Conservation (phyloP, 1,139 yeast species). For the Dujonia santamariae region DNA sequence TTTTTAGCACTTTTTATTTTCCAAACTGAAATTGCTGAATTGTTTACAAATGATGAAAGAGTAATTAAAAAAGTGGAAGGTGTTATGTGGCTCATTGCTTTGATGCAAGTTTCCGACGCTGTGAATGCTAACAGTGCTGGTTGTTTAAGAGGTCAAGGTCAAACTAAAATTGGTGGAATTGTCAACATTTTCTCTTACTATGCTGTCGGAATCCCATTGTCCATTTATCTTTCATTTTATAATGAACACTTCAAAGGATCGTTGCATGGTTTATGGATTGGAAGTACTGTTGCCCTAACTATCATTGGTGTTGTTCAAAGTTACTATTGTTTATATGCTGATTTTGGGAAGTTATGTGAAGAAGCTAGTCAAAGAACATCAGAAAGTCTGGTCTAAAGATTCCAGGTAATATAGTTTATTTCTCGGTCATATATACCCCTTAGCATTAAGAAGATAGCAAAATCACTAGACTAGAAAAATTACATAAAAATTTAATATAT, state of each 20-base stretch:
- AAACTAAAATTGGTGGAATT: slow-evolving; percentile 57
- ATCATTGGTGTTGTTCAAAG: slow-evolving; percentile 53
- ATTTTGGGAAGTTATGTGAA: slow-evolving; percentile 36
- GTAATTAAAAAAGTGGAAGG: slow-evolving; percentile 39
- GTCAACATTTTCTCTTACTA: slow-evolving; percentile 53
- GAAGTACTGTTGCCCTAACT: slow-evolving; percentile 48
- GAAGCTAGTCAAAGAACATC: slow-evolving; percentile 40
- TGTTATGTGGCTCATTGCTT: slow-evolving; percentile 52
- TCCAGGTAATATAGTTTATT: no score
- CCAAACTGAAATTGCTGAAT: slow-evolving; percentile 31
- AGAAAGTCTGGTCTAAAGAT: not conserved
- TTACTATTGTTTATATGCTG: slow-evolving; percentile 39
- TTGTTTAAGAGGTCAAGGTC: slow-evolving; percentile 58
- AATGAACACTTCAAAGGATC: slow-evolving; percentile 29
- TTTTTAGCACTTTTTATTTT: slow-evolving; percentile 38
- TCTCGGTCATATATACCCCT: no score
- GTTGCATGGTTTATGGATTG: slow-evolving; percentile 54
- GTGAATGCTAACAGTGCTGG: slow-evolving; percentile 61
- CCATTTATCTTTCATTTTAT: slow-evolving; percentile 44
- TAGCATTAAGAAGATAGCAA: no score
- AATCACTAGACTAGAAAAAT: no score
- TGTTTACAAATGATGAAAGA: slow-evolving; percentile 39
- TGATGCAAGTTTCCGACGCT: slow-evolving; percentile 57
- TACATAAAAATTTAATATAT: not conserved
- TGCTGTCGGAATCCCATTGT: slow-evolving; percentile 50